Conservation (phyloP, 23 red algal genomes). For the Gracilaria gracilis region DNA sequence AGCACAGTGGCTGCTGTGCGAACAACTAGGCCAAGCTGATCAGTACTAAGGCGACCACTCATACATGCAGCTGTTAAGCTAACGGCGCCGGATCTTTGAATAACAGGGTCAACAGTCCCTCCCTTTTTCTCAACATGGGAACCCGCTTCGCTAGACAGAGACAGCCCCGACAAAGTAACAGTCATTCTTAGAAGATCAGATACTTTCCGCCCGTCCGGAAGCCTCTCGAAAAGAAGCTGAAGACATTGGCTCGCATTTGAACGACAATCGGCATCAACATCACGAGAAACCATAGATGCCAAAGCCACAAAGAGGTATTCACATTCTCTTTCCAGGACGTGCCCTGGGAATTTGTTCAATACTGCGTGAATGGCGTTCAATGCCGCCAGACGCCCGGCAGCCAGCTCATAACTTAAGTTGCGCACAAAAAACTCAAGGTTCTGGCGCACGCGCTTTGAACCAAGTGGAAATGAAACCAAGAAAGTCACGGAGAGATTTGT, state of each 20-base stretch:
- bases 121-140: neutral
- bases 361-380: conserved; percentile 53
- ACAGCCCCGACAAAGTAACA: conserved; percentile 33
- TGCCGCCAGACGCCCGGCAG: conserved; percentile 59
- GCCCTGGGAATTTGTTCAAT: conserved; percentile 44
- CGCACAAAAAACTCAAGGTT: conserved; percentile 82
- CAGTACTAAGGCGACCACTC: conserved; percentile 31
- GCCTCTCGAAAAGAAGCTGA: conserved; percentile 46
- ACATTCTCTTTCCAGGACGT: conserved; percentile 22
- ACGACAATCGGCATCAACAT: conserved; percentile 49
- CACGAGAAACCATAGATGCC: conserved; percentile 37
- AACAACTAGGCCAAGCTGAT: conserved; percentile 29
- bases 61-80: conserved; percentile 33
- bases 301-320: conserved; percentile 76
- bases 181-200: conserved; percentile 50
- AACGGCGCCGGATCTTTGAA: conserved; percentile 41
- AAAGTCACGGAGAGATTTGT: conserved; percentile 53
- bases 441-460: conserved; percentile 55
- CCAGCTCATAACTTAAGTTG: conserved; percentile 77
- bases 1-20: conserved; percentile 34
- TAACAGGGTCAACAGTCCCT: conserved; percentile 15
- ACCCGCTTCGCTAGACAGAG: neutral
- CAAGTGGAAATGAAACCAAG: conserved; percentile 69
- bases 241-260: conserved; percentile 48
- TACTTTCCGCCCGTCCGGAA: conserved; percentile 50